Base-by-base conservation (phyloP, 805 yeast species). In the Metschnikowia shivogae region DNA sequence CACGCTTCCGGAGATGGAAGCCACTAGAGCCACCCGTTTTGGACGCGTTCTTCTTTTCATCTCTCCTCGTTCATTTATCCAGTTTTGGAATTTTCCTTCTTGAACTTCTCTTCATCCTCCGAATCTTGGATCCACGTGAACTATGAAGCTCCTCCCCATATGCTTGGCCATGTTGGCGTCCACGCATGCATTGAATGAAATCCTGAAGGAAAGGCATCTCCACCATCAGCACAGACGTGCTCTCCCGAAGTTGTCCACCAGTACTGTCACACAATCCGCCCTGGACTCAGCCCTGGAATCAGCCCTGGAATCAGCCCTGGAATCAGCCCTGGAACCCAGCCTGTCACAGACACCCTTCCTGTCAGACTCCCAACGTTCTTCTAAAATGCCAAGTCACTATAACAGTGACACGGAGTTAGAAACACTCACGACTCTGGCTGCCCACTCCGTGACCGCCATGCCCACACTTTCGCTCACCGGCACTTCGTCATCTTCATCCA, bases 391-490 rank as follows among this genome's bases (percentile, higher is more conserved):
- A 22, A 22, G 26, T 17, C 3, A 17, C 17, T 17, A 17, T 17
- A 17, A 3, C 17, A 17, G 17, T 17, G 17, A 17, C 26, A 22
- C 26, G 3, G 26, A 7, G 26, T 7, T 22, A 6, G 19, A 28
- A 14, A 13, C 29, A 9, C 26, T 43, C 26, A 39, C 42, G 28
- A 22, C 46, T 4, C 32, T 34, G 34, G 12, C 50, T 17, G 38
- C 45, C 35, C 11, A 24, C 28, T 19, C 47, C 5, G 20, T 38
- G 20, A 34, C 34, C 27, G 24, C 35, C 17, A 53, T 52, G 42
- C 54, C 57, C 29, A 45, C 50, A 36, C 49, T 56, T 22, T 49
- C 62, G 5, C 44, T 44, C 7, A 57, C 62, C 29, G 54, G 64
- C 11, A 40, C 49, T 1, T 4, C 33, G 4, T n/a, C 45, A 11